These are phyloP conservation scores for Senna siamea DNA, from an alignment of 306 rosid genomes.

Conservation along the genomic window DNA sequence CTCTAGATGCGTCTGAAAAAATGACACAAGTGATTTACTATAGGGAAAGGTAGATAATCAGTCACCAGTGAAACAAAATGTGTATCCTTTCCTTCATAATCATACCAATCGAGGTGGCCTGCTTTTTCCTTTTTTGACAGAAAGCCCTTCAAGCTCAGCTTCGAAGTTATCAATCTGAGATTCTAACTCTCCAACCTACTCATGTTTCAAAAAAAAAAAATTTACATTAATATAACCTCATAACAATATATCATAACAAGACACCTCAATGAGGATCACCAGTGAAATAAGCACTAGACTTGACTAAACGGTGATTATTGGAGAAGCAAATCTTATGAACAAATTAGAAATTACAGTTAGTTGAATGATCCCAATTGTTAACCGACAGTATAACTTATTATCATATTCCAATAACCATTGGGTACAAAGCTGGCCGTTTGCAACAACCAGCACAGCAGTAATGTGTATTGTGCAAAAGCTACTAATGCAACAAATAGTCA, in stretches of 20 bases:
- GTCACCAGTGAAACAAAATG: slow-evolving; percentile 13
- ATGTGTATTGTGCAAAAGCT: slow-evolving; percentile 21
- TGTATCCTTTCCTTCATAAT: slow-evolving; percentile 25
- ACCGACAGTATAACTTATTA: slow-evolving; percentile 3
- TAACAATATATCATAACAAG: not conserved
- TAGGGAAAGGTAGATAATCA: slow-evolving; percentile 26
- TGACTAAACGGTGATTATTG: not conserved
- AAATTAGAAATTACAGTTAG: not conserved
- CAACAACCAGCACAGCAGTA: slow-evolving; percentile 9
- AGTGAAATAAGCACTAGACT: slow-evolving; percentile 8
- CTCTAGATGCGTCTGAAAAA: slow-evolving; percentile 71
- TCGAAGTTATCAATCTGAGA: slow-evolving; percentile 84
- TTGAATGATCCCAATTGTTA: not conserved
- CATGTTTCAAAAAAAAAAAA: slow-evolving; percentile 2
- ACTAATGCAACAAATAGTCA: slow-evolving; percentile 7
- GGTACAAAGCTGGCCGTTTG: slow-evolving; percentile 1
- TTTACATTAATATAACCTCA: not conserved
- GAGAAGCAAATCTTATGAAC: slow-evolving; percentile 20
- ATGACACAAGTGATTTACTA: slow-evolving; percentile 27
- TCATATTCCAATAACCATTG: not conserved
- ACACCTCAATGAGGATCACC: slow-evolving; percentile 4
- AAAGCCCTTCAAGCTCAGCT: slow-evolving; percentile 85
- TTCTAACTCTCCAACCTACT: slow-evolving; percentile 80
- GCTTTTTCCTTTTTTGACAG: slow-evolving; percentile 77
- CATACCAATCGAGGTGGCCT: slow-evolving; percentile 84